Evolutionary conservation across 768 basidiomycete genomes (phyloP), one percentile per base, ranked within the genome.

Genomic region (Suillus americanus): DNA sequence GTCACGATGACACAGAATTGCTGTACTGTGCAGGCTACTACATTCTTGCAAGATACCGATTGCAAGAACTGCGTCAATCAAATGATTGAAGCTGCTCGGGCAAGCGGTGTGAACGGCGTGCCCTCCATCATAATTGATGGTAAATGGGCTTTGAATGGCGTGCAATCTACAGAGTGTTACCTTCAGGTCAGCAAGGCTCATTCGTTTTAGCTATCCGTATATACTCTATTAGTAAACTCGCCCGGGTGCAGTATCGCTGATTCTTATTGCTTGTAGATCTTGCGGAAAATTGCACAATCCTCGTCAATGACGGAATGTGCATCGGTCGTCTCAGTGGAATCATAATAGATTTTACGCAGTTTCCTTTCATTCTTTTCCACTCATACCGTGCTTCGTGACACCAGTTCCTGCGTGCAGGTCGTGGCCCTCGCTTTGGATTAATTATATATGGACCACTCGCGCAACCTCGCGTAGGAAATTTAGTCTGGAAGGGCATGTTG

Each of bases 111-210:
- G 65, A 79, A 76, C 1, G 85, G 85, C 41, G 83, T 85, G 1
- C 85, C 85, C 0, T 85, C 83, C 71, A 78, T 82, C 62, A 80
- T 85, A 64, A 76, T 83, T 38, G 77, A 83, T 45, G 74, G 77
- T 13, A 80, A 77, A 59, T 83, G 79, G 77, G 83, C 80, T 18
- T 51, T 83, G 61, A 78, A 77, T 18, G 82, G 82, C n/a, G 80
- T 79, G 10, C 83, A 84, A 64, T 62, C 77, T 10, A 69, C 68
- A 45, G 82, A 82, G 20, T 77, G 75, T 51, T 83, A 80, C 65
- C 64, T 74, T 37, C 73, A 77, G 71, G 81, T 80, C 54, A 48
- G 75, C 25, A n/a, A 14, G n/a, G 4, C 25, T 13, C 20, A 20
- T 54, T 33, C 18, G 3, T 20, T 59, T 13, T 30, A 40, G 9